Evolutionary conservation across 2,329 filamentous ascomycete species (phyloP).

Genomic region (Aureobasidium sp.): DNA sequence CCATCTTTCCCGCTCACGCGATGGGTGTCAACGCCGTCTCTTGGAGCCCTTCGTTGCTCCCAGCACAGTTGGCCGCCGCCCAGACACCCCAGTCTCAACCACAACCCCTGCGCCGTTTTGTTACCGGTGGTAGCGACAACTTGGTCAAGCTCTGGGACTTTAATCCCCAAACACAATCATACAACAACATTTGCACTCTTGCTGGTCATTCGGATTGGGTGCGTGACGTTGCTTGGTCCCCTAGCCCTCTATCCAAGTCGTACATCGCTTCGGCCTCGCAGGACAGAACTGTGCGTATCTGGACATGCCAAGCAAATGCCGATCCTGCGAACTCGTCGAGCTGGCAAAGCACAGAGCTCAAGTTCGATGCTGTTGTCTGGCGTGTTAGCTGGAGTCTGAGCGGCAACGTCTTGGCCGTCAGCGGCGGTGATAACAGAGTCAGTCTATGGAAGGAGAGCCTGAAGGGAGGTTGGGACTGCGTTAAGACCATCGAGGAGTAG

Average conservation of each 20-base stretch:
- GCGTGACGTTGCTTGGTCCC: constrained; percentile 93
- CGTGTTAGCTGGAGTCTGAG: constrained; percentile 96
- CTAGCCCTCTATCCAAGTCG: constrained; percentile 86
- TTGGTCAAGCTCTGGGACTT: constrained; percentile 88
- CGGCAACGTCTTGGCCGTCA: constrained; percentile 91
- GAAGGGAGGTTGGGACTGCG: constrained; percentile 91
- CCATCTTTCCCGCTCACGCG: constrained; percentile 84
- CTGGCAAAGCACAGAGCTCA: constrained; percentile 79
- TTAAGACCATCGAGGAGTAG: constrained; percentile 77
- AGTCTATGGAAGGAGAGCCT: constrained; percentile 98
- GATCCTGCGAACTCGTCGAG: constrained; percentile 47
- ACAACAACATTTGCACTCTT: constrained; percentile 51
- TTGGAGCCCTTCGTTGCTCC: constrained; percentile 81
- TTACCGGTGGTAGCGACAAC: constrained; percentile 92
- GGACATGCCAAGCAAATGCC: constrained; percentile 55
- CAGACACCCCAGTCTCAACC: constrained; percentile 46
- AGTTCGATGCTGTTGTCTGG: constrained; percentile 88
- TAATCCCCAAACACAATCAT: constrained; percentile 43
- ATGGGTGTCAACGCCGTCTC: constrained; percentile 92
- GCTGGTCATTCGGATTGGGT: constrained; percentile 92
- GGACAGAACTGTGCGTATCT: constrained; percentile 96
- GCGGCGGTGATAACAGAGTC: constrained; percentile 91
- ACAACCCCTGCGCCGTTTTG: constrained; percentile 65
- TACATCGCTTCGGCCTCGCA: constrained; percentile 95
- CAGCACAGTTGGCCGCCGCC: constrained; percentile 73